A percentile compares a stretch with the other conserved stretches of the same genome.
Evolutionary conservation across 768 basidiomycete species (phyloP).

Genomic region (Antrodiella citrinella): DNA sequence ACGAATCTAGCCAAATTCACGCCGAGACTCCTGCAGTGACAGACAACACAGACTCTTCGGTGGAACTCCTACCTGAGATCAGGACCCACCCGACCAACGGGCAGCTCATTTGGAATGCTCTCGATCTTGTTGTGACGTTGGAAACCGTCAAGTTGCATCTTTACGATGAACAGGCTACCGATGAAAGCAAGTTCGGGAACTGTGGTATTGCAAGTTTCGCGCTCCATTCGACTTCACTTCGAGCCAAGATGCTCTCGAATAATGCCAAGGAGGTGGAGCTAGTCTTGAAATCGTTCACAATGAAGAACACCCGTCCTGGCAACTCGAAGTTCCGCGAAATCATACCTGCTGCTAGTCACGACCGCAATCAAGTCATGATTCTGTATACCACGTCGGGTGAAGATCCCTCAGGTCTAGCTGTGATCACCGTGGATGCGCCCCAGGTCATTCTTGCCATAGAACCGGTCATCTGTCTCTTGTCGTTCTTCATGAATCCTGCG

Average conservation of each 20-base stretch:
- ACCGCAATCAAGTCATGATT: constrained; percentile 88
- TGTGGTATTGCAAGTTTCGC: constrained; percentile 84
- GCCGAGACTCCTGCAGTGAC: constrained; percentile 10
- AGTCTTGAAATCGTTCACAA: constrained; percentile 83
- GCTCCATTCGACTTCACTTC: constrained; percentile 68
- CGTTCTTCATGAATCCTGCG: constrained; percentile 69
- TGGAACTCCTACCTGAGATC: constrained; percentile 55
- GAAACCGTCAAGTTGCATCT: constrained; percentile 75
- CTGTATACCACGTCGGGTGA: constrained; percentile 69
- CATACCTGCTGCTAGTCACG: constrained; percentile 84
- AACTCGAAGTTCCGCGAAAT: constrained; percentile 87
- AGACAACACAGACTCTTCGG: constrained; percentile 11
- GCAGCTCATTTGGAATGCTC: constrained; percentile 44
- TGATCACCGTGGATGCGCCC: constrained; percentile 89
- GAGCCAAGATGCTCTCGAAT: constrained; percentile 75
- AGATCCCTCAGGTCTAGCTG: constrained; percentile 53
- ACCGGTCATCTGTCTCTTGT: constrained; percentile 80
- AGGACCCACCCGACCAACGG: constrained; percentile 22
- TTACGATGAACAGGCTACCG: constrained; percentile 61
- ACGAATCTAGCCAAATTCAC: neutral
- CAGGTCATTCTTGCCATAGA: constrained; percentile 88
- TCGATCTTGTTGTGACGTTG: constrained; percentile 71
- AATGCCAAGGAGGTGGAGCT: constrained; percentile 84
- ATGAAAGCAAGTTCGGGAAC: constrained; percentile 50
- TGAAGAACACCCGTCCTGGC: constrained; percentile 81